phyloP scores from a whole-genome alignment of 257 asterid species.

The Scutellaria minor region DNA sequence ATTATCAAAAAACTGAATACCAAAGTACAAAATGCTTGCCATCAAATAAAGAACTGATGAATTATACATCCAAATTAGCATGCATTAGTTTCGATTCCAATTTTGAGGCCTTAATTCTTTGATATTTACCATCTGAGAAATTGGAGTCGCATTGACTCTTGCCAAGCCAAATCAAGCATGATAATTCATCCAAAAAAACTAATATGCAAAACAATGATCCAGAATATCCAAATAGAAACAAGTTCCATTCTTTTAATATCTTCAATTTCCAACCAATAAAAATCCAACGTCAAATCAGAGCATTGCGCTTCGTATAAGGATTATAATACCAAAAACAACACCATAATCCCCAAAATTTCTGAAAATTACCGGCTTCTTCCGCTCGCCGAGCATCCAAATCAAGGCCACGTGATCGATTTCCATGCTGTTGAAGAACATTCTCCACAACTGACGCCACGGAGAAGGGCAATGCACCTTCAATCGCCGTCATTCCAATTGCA shows the following conservation, averaged over 20 bases:
- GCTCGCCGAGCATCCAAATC: constrained; percentile 96
- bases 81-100: background rate
- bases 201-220: background rate
- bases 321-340: background rate
- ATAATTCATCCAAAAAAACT: background rate
- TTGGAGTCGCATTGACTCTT: constrained; percentile 21
- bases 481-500: constrained; percentile 52
- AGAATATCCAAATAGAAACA: background rate
- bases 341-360: background rate
- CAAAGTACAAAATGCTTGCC: background rate
- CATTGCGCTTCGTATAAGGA: background rate
- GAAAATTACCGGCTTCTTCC: constrained; percentile 77
- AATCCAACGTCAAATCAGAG: background rate
- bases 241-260: background rate
- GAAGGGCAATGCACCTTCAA: constrained; percentile 60
- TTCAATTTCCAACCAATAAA: background rate
- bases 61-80: constrained; percentile 13
- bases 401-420: constrained; percentile 61
- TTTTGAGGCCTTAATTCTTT: background rate
- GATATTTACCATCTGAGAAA: background rate
- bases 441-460: constrained; percentile 87
- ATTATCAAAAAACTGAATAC: constrained; percentile 11
- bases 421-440: constrained; percentile 93
- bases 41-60: background rate
- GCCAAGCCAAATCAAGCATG: background rate